These are phyloP conservation scores for Pseudoneurospora amorphoporcata DNA, from an alignment of 495 filamentous ascomycete genomes.

Conservation along the genomic window DNA sequence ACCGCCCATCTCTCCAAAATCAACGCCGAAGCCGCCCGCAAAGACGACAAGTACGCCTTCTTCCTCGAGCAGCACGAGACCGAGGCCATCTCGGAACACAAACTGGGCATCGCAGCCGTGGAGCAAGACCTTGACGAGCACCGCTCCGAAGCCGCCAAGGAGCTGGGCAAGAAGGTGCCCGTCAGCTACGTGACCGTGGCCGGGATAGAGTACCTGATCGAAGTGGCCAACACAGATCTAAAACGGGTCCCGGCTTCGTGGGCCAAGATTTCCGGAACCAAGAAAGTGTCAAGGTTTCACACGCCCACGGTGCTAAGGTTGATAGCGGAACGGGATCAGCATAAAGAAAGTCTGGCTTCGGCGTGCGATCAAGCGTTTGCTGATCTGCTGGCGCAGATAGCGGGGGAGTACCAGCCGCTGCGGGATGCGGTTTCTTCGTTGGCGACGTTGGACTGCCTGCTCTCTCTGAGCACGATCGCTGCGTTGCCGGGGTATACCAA, in stretches of 20 bases:
- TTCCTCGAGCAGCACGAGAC: constrained; percentile 80
- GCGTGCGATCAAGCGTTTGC: constrained; percentile 84
- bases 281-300: constrained; percentile 87
- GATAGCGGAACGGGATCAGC: constrained; percentile 83
- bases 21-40: constrained; percentile 70
- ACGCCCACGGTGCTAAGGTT: constrained; percentile 78
- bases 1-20: constrained; percentile 70
- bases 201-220: constrained; percentile 90
- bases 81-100: constrained; percentile 75
- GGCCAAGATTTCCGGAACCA: constrained; percentile 89
- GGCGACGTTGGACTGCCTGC: constrained; percentile 79
- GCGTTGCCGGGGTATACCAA: constrained; percentile 82
- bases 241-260: constrained; percentile 87
- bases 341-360: constrained; percentile 84
- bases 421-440: constrained; percentile 82
- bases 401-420: constrained; percentile 74
- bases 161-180: constrained; percentile 54
- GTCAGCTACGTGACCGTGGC: constrained; percentile 71
- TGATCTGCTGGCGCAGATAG: constrained; percentile 58
- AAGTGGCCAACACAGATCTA: constrained; percentile 69
- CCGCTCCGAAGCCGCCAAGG: constrained; percentile 56
- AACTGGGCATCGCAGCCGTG: constrained; percentile 82
- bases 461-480: constrained; percentile 77
- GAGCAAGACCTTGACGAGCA: constrained; percentile 79
- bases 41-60: constrained; percentile 88